Conservation (phyloP, 257 asterid species). For the Lycium barbarum region DNA sequence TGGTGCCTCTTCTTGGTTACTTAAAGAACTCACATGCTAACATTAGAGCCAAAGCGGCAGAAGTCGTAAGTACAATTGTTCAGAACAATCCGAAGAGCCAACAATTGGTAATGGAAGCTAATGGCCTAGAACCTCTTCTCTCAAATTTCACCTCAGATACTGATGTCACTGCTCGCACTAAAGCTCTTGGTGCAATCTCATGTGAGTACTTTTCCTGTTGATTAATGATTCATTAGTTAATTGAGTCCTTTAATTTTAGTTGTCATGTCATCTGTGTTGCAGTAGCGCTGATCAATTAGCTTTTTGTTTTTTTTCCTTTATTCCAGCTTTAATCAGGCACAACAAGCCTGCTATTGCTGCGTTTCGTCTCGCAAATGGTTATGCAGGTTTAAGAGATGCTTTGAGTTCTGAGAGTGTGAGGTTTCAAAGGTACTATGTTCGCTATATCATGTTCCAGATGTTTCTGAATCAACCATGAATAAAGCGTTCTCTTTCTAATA, state of each 20-base stretch:
- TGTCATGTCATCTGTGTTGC: slow-evolving; percentile 1
- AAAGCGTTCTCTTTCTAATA: background rate
- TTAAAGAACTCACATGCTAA: slow-evolving; percentile 74
- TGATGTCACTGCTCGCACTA: slow-evolving; percentile 75
- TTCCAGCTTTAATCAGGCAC: slow-evolving; percentile 82
- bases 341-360: slow-evolving; percentile 78
- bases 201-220: slow-evolving; percentile 49
- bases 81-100: slow-evolving; percentile 95
- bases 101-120: slow-evolving; percentile 85
- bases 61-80: slow-evolving; percentile 84
- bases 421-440: slow-evolving; percentile 67
- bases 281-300: background rate
- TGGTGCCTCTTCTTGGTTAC: slow-evolving; percentile 76
- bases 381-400: slow-evolving; percentile 75
- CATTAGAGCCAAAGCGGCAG: slow-evolving; percentile 94
- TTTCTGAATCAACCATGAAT: background rate
- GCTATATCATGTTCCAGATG: background rate
- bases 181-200: slow-evolving; percentile 91
- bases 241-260: background rate
- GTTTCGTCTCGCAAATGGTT: slow-evolving; percentile 87
- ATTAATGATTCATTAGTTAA: background rate
- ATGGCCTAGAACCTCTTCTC: slow-evolving; percentile 77
- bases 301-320: background rate
- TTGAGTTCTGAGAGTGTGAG: slow-evolving; percentile 68
- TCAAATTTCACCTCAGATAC: slow-evolving; percentile 75